Base-by-base conservation (phyloP, 768 basidiomycete genomes). In the Sutorius australiensis region DNA sequence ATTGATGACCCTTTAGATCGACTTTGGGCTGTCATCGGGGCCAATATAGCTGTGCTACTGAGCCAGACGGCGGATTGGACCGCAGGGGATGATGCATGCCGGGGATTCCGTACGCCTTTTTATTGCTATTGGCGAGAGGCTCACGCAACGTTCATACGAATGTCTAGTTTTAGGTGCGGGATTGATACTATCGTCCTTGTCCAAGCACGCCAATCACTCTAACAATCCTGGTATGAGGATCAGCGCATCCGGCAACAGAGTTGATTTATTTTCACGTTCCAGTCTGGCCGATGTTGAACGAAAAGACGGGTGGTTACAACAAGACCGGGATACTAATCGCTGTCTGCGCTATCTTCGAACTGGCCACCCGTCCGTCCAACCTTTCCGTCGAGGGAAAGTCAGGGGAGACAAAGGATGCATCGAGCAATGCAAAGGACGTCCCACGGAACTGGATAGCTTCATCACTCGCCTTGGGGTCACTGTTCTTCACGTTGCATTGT, bases 261-360 rank as follows among this genome's bases (percentile, higher is more conserved):
- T 61, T 11, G n/a, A 13, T 24, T 48, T 14, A 44, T 39, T 21
- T 17, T 40, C 30, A 32, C 45, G 9, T 41, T 24, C 17, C 47
- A 89, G 86, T 92, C 28, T 95, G 92, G 92, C 84, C 86, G 1
- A 81, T 89, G 62, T 76, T 89, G 24, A 77, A 89, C 58, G 76
- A 76, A 48, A 70, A 77, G 27, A 82, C 83, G 0, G 84, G 83
- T 14, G 84, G 87, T 13, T 85, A 79, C 70, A 92, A 93, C 66
- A 82, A 79, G 61, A 78, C 74, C 2, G 86, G 89, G 5, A 66
- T 92, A 24, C 40, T 67, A 1, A 66, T 92, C 2, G 86, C 83
- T 1, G 43, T 78, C 10, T 64, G 84, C 8, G 81, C 89, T 0
- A 68, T 88, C 3, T 66, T 73, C 31, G 86, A 91, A 62, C 73